Conservation (phyloP, 345 rosid species). For the Citrus reticulata region DNA sequence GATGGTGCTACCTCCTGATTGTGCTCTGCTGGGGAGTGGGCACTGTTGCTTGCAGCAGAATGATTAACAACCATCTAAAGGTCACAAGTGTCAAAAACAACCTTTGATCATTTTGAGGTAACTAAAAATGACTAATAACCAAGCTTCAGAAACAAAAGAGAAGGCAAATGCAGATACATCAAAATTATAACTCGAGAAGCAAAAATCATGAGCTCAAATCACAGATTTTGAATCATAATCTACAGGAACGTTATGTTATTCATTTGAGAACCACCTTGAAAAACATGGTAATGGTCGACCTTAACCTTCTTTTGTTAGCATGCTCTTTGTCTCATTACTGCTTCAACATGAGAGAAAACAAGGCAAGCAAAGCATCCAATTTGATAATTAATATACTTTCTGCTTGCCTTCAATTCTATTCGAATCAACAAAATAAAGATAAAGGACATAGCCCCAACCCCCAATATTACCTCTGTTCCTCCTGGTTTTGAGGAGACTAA, state of each 20-base stretch:
- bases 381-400: background rate
- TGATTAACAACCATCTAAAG: constrained; percentile 20
- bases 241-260: background rate
- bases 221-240: background rate
- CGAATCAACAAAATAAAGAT: background rate
- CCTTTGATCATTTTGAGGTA: background rate
- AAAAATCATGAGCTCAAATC: background rate
- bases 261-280: background rate
- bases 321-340: background rate
- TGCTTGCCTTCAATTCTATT: background rate
- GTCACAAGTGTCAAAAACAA: background rate
- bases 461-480: background rate
- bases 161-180: background rate
- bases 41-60: background rate
- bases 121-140: background rate
- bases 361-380: background rate
- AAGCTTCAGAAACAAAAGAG: background rate
- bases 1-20: constrained; percentile 33
- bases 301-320: background rate
- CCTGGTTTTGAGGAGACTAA: background rate
- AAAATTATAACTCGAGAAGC: background rate
- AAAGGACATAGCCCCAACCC: background rate
- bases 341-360: background rate
- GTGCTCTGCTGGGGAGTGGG: constrained; percentile 8
- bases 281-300: background rate